phyloP scores from a whole-genome alignment of 129 eudicot species.

The Flaveria sonorensis region DNA sequence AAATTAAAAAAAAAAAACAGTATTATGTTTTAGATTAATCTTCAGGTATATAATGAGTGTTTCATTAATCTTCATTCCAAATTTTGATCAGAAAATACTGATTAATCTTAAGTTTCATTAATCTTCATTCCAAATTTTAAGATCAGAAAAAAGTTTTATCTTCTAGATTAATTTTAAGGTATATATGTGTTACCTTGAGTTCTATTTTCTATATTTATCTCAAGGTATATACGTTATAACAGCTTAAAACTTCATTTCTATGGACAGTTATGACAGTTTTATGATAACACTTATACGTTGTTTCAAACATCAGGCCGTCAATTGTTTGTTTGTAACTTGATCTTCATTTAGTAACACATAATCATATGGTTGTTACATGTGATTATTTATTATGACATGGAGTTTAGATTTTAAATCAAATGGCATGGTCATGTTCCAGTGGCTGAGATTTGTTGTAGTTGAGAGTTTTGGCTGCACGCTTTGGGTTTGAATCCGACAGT shows the following conservation, averaged over 20 bases:
- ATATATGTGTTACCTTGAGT: no score
- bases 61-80: background rate
- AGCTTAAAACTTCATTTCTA: no score
- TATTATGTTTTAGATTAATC: no score
- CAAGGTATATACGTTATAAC: no score
- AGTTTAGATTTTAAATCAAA: background rate
- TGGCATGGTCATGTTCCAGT: slow-evolving; percentile 11
- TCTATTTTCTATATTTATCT: no score
- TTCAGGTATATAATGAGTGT: background rate
- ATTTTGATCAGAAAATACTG: background rate
- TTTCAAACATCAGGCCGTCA: background rate
- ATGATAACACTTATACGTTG: background rate
- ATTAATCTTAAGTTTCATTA: no score
- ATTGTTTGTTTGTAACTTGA: background rate
- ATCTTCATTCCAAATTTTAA: no score
- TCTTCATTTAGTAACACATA: background rate
- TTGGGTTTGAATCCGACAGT: slow-evolving; percentile 27
- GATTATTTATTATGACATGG: background rate
- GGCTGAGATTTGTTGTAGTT: slow-evolving; percentile 24
- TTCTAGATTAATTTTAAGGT: no score
- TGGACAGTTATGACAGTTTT: background rate
- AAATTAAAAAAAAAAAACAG: background rate
- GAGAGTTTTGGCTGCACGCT: slow-evolving; percentile 20
- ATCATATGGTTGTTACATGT: background rate
- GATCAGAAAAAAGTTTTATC: no score